Conservation (phyloP, 108 stramenopile genomes). For the Cyclostephanos tholiformis region DNA sequence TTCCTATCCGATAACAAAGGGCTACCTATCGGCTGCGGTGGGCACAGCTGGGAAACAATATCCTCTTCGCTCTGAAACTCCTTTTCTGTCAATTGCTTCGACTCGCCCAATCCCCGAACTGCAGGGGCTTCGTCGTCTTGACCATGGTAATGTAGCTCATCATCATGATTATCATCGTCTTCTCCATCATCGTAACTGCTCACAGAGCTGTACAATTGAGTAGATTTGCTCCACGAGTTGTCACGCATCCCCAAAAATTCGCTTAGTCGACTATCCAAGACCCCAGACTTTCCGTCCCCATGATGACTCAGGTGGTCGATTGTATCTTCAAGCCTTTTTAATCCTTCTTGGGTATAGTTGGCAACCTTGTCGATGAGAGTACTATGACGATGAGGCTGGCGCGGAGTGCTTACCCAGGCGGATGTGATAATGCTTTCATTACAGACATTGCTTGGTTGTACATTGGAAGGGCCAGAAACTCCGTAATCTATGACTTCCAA, state of each 20-base stretch:
- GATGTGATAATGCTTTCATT: constrained; percentile 31
- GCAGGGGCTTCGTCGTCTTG: constrained; percentile 33
- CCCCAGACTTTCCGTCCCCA: constrained; percentile 32
- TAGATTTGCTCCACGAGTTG: constrained; percentile 13
- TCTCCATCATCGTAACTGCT: constrained; percentile 7
- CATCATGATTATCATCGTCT: neutral
- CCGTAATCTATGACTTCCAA: constrained; percentile 88
- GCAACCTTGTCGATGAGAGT: constrained; percentile 74
- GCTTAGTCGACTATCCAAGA: constrained; percentile 28
- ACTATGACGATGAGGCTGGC: constrained; percentile 73
- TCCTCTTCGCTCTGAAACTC: constrained; percentile 17
- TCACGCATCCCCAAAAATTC: constrained; percentile 33
- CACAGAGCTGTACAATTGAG: constrained; percentile 8
- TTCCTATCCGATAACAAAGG: constrained; percentile 13
- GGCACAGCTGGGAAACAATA: constrained; percentile 21
- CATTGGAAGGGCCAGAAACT: constrained; percentile 1
- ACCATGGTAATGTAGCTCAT: constrained; percentile 3
- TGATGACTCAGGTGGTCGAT: constrained; percentile 49
- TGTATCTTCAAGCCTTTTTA: constrained; percentile 57
- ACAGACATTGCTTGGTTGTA: constrained; percentile 7
- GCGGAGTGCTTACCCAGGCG: constrained; percentile 41
- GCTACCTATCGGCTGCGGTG: constrained; percentile 34
- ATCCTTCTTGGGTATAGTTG: constrained; percentile 51
- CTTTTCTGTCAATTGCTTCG: neutral
- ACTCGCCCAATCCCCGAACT: neutral